These are phyloP conservation scores for Macrocystidia cucumis DNA, from an alignment of 1,284 basidiomycete genomes.

Conservation along the genomic window DNA sequence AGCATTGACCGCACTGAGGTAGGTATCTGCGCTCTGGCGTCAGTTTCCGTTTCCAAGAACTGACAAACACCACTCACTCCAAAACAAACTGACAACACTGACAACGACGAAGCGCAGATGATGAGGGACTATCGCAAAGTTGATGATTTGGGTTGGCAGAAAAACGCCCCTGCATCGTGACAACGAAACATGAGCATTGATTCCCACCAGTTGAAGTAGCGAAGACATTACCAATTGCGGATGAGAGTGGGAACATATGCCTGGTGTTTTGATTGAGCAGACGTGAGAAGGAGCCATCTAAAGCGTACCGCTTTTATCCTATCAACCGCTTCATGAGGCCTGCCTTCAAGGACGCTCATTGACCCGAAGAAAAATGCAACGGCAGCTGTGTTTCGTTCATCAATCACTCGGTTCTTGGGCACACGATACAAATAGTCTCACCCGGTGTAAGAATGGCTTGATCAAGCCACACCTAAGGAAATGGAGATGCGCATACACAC, in stretches of 20 bases:
- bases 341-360: constrained; percentile 70
- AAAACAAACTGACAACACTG: constrained; percentile 77
- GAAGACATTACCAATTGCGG: constrained; percentile 59
- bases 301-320: constrained; percentile 45
- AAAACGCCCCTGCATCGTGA: constrained; percentile 54
- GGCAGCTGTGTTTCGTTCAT: constrained; percentile 31
- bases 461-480: constrained; percentile 60
- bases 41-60: constrained; percentile 18
- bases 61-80: constrained; percentile 57
- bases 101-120: constrained; percentile 77
- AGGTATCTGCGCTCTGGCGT: constrained; percentile 23
- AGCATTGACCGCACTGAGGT: constrained; percentile 28
- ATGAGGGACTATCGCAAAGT: constrained; percentile 73
- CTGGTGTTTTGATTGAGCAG: constrained; percentile 20
- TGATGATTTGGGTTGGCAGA: constrained; percentile 74
- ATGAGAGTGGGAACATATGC: constrained; percentile 63
- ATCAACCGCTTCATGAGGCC: constrained; percentile 46
- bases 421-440: constrained; percentile 11
- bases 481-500: neutral
- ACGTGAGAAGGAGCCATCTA: neutral
- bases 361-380: constrained; percentile 69
- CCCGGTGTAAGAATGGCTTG: constrained; percentile 67
- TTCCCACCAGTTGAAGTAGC: no score
- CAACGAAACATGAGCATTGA: neutral
- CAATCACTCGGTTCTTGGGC: constrained; percentile 2